phyloP scores from a whole-genome alignment of 495 filamentous ascomycete species.

The Cryomyces antarcticus region DNA sequence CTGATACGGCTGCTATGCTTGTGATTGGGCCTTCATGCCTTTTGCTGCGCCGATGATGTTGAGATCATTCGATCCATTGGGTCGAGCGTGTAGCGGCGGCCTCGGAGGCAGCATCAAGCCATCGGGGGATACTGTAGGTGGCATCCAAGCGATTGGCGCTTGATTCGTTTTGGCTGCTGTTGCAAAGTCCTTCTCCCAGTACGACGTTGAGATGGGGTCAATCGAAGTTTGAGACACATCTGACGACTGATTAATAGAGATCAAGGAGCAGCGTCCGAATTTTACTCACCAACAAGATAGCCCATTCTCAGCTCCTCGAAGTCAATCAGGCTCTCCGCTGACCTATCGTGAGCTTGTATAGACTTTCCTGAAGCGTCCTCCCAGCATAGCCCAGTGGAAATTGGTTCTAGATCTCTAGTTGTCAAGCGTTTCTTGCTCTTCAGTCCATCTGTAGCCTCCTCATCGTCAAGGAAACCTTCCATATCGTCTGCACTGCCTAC shows the following conservation, averaged over 20 bases:
- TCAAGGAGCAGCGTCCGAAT: no score
- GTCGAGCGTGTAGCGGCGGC: background rate
- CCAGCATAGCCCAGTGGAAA: slow-evolving; percentile 65
- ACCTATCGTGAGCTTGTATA: background rate
- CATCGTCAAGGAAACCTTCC: slow-evolving; percentile 61
- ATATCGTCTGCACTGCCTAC: slow-evolving; percentile 42
- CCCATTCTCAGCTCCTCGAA: slow-evolving; percentile 39
- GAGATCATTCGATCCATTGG: background rate
- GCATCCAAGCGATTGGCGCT: background rate
- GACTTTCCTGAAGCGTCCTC: slow-evolving; percentile 29
- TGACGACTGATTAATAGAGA: no score
- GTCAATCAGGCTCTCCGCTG: slow-evolving; percentile 2
- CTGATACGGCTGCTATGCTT: no score
- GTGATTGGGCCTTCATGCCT: no score
- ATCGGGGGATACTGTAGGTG: background rate
- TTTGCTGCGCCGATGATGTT: background rate
- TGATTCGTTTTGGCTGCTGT: slow-evolving; percentile 1
- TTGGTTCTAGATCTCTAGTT: slow-evolving; percentile 53
- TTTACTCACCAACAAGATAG: no score
- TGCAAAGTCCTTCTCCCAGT: slow-evolving; percentile 37
- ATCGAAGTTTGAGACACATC: slow-evolving; percentile 23
- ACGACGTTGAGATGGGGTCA: slow-evolving; percentile 64
- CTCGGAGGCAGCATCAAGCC: slow-evolving; percentile 7
- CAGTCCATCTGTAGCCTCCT: slow-evolving; percentile 17
- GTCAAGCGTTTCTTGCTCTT: slow-evolving; percentile 24